A percentile compares a stretch with the other conserved stretches of the same genome.
Evolutionary conservation across 441 rosid genomes (phyloP).

Genomic region (Populus hybrid): DNA sequence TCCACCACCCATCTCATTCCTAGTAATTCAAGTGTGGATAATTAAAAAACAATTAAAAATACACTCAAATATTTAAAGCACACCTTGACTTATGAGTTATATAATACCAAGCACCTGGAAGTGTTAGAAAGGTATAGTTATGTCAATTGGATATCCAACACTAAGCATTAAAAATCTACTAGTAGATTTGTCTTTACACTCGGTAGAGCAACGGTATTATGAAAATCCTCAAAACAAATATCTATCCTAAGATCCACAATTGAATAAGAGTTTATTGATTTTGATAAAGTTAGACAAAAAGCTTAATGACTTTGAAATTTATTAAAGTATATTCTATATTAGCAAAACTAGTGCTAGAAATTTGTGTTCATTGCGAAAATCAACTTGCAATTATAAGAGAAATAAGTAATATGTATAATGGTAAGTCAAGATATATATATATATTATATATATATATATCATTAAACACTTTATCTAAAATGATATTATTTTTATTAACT

Average conservation of each 20-base stretch:
- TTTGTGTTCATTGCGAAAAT: slow-evolving; percentile 3
- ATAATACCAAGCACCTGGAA: not conserved
- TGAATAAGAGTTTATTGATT: not conserved
- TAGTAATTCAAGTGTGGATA: not conserved
- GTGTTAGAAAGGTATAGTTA: not conserved
- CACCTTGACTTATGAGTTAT: not conserved
- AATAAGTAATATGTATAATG: too few relatives aligned
- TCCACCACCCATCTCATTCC: too few relatives aligned
- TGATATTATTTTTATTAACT: too few relatives aligned
- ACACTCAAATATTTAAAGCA: not conserved
- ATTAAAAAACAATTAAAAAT: not conserved
- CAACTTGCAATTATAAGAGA: not conserved
- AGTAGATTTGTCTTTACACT: not conserved
- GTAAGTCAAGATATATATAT: too few relatives aligned
- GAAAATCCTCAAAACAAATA: slow-evolving; percentile 13
- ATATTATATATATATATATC: too few relatives aligned
- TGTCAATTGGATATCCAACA: not conserved
- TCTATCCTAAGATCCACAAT: not conserved
- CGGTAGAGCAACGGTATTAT: slow-evolving; percentile 2
- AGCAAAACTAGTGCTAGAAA: not conserved
- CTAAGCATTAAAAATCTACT: not conserved
- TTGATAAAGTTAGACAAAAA: not conserved
- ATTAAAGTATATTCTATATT: slow-evolving; percentile 7
- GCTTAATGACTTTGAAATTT: not conserved
- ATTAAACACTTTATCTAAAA: too few relatives aligned